Percentiles rank a stretch among this genome's conserved stretches.
Conservation (phyloP, 78 protist genomes). For the Protostelium mycophagum region DNA sequence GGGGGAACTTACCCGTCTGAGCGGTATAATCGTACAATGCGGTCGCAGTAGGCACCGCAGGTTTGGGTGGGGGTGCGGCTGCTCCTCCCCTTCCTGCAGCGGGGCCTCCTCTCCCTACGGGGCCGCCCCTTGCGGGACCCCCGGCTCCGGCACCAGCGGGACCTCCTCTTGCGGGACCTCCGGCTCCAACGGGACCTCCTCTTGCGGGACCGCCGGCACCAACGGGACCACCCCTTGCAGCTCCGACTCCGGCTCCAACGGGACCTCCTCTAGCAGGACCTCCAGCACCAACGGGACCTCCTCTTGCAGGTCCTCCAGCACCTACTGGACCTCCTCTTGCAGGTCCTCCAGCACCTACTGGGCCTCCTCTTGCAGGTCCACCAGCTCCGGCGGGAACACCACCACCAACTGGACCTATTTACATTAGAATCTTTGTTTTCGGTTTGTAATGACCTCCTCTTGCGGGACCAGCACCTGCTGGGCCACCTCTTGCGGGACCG, state of each 20-base stretch:
- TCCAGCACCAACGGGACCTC: slow-evolving; percentile 11
- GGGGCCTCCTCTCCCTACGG: slow-evolving; percentile 15
- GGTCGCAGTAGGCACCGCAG: slow-evolving; percentile 44
- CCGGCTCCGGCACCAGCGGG: slow-evolving; percentile 19
- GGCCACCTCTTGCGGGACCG: neutral
- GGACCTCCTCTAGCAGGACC: slow-evolving; percentile 31
- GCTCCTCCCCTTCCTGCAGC: slow-evolving; percentile 11
- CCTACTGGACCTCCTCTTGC: slow-evolving; percentile 9
- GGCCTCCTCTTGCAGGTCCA: slow-evolving; percentile 15
- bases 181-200: neutral
- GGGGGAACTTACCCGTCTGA: slow-evolving; percentile 7
- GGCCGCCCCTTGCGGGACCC: slow-evolving; percentile 35
- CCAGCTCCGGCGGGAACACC: slow-evolving; percentile 9
- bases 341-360: slow-evolving; percentile 8
- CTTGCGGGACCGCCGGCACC: slow-evolving; percentile 1
- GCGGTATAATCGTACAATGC: slow-evolving; percentile 70
- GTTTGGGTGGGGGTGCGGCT: slow-evolving; percentile 34
- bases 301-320: neutral
- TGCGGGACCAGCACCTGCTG: slow-evolving; percentile 4
- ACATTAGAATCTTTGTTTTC: no score
- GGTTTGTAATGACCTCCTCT: neutral
- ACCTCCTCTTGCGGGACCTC: slow-evolving; percentile 11
- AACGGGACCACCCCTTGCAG: slow-evolving; percentile 5
- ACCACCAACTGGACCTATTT: neutral
- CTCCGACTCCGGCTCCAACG: slow-evolving; percentile 36